A percentile compares a stretch with the other conserved stretches of the same genome.
phyloP scores from a whole-genome alignment of 2,329 filamentous ascomycete genomes.

The Pseudogymnoascus sp. region DNA sequence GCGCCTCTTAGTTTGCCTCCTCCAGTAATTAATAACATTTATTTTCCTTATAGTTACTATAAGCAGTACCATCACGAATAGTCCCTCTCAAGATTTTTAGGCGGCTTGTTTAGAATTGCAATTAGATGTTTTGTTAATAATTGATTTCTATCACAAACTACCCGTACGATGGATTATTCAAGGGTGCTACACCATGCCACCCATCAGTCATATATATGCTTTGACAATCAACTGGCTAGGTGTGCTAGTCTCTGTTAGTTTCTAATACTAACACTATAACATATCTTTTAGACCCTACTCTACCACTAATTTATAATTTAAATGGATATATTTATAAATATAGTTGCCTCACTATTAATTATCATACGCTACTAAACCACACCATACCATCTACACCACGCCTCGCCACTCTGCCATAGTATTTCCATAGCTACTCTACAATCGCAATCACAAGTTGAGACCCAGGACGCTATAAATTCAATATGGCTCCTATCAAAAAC shows the following conservation, averaged over 20 bases:
- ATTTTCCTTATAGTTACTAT: not conserved
- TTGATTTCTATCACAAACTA: not conserved
- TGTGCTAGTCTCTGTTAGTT: too few relatives aligned
- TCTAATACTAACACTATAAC: too few relatives aligned
- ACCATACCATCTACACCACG: not conserved
- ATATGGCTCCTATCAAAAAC: not conserved
- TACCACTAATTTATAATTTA: too few relatives aligned
- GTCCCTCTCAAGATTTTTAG: not conserved
- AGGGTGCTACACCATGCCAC: too few relatives aligned
- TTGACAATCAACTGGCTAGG: too few relatives aligned
- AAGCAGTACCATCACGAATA: not conserved
- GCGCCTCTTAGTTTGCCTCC: too few relatives aligned
- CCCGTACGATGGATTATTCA: not conserved
- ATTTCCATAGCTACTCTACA: not conserved
- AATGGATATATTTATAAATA: too few relatives aligned
- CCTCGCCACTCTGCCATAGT: not conserved
- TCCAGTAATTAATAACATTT: not conserved
- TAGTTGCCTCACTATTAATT: too few relatives aligned
- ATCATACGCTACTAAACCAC: too few relatives aligned
- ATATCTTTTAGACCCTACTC: too few relatives aligned
- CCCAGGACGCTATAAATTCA: not conserved
- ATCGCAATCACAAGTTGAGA: not conserved
- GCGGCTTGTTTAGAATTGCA: not conserved
- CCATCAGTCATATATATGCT: too few relatives aligned
- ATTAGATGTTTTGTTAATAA: not conserved